Base-by-base conservation (phyloP, 1,284 basidiomycete genomes). In the Cutaneotrichosporon sp. region DNA sequence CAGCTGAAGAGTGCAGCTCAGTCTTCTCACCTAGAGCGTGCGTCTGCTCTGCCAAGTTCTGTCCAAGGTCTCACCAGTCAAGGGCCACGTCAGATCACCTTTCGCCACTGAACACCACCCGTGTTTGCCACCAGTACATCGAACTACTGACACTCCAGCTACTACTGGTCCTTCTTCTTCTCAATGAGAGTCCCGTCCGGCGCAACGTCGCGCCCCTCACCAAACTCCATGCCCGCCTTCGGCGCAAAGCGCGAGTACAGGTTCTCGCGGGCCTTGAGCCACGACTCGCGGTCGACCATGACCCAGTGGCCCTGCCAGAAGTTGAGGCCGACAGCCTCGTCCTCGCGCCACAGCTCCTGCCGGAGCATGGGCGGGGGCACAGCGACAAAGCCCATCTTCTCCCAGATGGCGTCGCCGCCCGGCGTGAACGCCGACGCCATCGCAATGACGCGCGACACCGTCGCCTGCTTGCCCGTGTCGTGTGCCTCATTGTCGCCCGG, bases 351-450 rank as follows among this genome's bases (percentile, higher is more conserved):
- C 1, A 20, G 46, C 2, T 51, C 33, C 14, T 54, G 54, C 1
- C 33, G 7, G 2, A 18, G 10, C 3, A n/a, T 20, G 2, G 34
- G 16, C 10, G 4, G 1, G 20, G 29, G 22, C 11, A 63, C 46
- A 3, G 36, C 33, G 22, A 33, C 67, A 68, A 91, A 91, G 18
- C 86, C 86, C 25, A 80, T 73, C 52, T 82, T 79, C 51, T 71
- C 77, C 59, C 88, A 75, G 27, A 83, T 75, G 4, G 77, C 63
- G 22, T 82, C 76, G 1, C 60, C 61, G 27, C 62, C 67, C 8
- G 56, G 53, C n/a, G 83, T 75, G 65, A 89, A 88, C 1, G 78
- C 75, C 33, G 82, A 74, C 14, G 89, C 80, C 3, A 85, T 80
- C 1, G 84, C 85, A 25, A 85, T 83, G 0, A 77, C 68, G 1